Conservation (phyloP, 2,329 filamentous ascomycete genomes). For the Penicillium sp. region DNA sequence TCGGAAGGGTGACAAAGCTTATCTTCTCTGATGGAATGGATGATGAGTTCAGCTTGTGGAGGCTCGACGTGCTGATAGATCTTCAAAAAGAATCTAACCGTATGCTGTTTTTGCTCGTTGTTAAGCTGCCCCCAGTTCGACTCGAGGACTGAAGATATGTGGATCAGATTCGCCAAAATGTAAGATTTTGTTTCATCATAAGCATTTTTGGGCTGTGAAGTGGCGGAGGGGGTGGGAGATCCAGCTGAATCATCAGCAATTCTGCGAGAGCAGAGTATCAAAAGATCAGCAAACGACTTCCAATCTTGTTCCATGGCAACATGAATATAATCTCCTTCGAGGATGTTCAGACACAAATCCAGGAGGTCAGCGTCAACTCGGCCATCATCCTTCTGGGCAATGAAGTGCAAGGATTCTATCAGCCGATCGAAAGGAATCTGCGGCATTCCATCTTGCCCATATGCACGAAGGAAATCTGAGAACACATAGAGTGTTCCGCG, state of each 20-base stretch:
- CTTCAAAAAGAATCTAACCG: slow-evolving; percentile 38
- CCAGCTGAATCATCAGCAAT: slow-evolving; percentile 32
- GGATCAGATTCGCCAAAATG: slow-evolving; percentile 40
- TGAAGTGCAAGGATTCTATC: slow-evolving; percentile 36
- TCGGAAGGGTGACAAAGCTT: slow-evolving; percentile 35
- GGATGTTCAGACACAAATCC: slow-evolving; percentile 41
- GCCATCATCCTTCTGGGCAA: slow-evolving; percentile 38
- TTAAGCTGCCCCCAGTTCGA: slow-evolving; percentile 39
- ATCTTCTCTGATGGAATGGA: slow-evolving; percentile 36
- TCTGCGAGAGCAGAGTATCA: slow-evolving; percentile 39
- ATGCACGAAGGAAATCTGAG: slow-evolving; percentile 41
- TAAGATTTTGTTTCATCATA: slow-evolving; percentile 39
- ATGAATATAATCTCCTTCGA: slow-evolving; percentile 40
- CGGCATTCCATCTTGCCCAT: slow-evolving; percentile 42
- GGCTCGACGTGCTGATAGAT: slow-evolving; percentile 39
- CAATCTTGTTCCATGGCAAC: slow-evolving; percentile 36
- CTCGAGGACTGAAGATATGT: slow-evolving; percentile 40
- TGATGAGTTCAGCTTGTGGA: slow-evolving; percentile 41
- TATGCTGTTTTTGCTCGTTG: slow-evolving; percentile 37
- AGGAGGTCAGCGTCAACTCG: slow-evolving; percentile 43
- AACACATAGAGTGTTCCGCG: slow-evolving; percentile 45
- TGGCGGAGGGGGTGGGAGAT: slow-evolving; percentile 20
- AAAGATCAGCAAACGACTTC: slow-evolving; percentile 34
- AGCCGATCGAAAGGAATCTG: slow-evolving; percentile 39
- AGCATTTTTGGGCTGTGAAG: slow-evolving; percentile 27